Base-by-base conservation (phyloP, 139 green algal genomes). In the Zygnema circumcarinatum region DNA sequence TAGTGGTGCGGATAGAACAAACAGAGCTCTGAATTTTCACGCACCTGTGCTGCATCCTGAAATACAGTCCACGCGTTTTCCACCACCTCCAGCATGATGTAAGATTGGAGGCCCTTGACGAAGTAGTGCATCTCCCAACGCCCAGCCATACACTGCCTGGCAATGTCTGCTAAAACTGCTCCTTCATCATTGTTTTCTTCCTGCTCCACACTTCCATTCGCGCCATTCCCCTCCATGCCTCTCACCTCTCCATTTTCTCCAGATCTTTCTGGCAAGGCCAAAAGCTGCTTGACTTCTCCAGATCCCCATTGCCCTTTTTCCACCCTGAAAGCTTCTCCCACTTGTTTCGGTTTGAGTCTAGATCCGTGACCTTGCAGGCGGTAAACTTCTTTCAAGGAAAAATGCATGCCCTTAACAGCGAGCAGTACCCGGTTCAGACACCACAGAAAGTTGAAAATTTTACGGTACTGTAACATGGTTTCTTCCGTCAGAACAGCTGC, bases 371-470 rank as follows among this genome's bases (percentile, higher is more conserved):
- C 47, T 62, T 62, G 7, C 7, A 62, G 47, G 16, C 47, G 7
- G 16, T 16, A 25, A 62, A 62, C 7, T 25, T 16, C 16, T 16
- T 62, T 62, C 7, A 62, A 62, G 16, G 7, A 25, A 7, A 62
- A 62, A 62, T 7, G 16, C 16, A 62, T 62, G 47, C 16, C 47
- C 16, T 62, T 16, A 62, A 62, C 47, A 62, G 92, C 92, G 21
- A 94, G 85, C 84, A 98, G 95, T 22, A 93, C 94, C 3, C 95
- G 93, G 91, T 98, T 96, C 7, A 98, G 81, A 29, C 87, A 87
- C 96, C 96, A 99, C 87, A 99, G 92, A 76, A 98, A 94, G 35
- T 92, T 91, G 67, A 96, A 97, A 36, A 97, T 92, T 36, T 92
- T 89, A 42, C 93, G 90, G 90, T 98, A 98, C 36, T 88, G 89